Percentiles rank a stretch among this genome's conserved stretches.
These are phyloP conservation scores for Rhizophagus prolifer DNA, from an alignment of 192 early-diverging fungal genomes.

Conservation along the genomic window DNA sequence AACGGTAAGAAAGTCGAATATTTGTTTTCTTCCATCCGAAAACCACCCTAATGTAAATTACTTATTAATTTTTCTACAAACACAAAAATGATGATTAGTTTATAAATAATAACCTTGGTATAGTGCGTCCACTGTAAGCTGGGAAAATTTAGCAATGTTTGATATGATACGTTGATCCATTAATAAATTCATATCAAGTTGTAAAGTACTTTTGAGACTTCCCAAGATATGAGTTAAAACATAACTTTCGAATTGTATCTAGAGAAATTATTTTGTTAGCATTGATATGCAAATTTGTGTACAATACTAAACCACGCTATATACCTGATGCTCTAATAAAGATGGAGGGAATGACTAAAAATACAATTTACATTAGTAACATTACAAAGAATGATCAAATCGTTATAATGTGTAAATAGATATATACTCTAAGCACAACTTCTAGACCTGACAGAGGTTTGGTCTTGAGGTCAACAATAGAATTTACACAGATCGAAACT, in stretches of 20 bases:
- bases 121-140: constrained; percentile 45
- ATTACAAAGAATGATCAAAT: not conserved
- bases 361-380: not conserved
- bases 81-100: not conserved
- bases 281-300: constrained; percentile 1
- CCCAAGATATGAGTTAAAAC: constrained; percentile 43
- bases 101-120: constrained; percentile 42
- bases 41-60: constrained; percentile 41
- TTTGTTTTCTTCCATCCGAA: constrained; percentile 43
- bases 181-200: constrained; percentile 43
- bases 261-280: constrained; percentile 12
- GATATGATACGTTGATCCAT: constrained; percentile 36
- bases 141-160: constrained; percentile 47
- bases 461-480: constrained; percentile 42
- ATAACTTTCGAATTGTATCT: constrained; percentile 47
- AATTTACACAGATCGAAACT: constrained; percentile 48
- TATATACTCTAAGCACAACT: constrained; percentile 45
- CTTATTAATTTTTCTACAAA: not conserved
- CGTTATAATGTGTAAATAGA: not conserved
- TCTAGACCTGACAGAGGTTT: constrained; percentile 48
- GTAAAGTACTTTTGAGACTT: constrained; percentile 43
- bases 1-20: constrained; percentile 51
- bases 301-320: not conserved
- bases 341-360: constrained; percentile 39
- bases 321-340: constrained; percentile 36